Conservation (phyloP, 2,329 filamentous ascomycete species). For the Microascus cirrosus region DNA sequence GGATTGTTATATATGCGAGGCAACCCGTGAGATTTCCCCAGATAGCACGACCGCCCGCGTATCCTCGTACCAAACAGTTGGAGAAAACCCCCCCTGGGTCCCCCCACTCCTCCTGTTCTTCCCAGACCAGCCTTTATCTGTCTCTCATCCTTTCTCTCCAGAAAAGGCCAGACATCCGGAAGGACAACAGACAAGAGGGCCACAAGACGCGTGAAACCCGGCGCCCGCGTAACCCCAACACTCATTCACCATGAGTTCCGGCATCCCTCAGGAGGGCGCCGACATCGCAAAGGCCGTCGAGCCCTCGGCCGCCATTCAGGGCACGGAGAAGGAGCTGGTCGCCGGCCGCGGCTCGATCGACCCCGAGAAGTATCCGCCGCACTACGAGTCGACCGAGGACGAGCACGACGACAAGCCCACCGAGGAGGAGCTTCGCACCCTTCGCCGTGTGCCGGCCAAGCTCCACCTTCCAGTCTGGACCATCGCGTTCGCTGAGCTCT, state of each 20-base stretch:
- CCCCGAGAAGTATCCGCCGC: conserved; percentile 10
- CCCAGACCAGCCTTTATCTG: background rate
- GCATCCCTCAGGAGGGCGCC: conserved; percentile 8
- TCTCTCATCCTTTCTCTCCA: background rate
- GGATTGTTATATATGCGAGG: background rate
- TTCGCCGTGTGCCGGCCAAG: conserved; percentile 52
- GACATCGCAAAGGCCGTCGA: conserved; percentile 12
- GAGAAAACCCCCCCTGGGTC: background rate
- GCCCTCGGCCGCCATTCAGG: conserved; percentile 9
- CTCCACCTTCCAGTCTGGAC: conserved; percentile 58
- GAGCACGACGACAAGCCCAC: conserved; percentile 36
- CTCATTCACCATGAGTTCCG: conserved; percentile 9
- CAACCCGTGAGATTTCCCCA: background rate
- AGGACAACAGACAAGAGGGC: background rate
- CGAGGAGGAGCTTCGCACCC: conserved; percentile 47
- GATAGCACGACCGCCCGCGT: background rate
- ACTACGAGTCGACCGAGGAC: conserved; percentile 14
- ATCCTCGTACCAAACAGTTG: background rate
- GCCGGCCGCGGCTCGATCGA: conserved; percentile 16
- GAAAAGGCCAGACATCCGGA: background rate
- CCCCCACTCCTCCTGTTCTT: background rate
- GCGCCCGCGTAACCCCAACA: background rate
- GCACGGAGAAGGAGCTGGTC: conserved; percentile 10
- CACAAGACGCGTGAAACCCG: background rate
- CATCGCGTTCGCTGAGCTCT: conserved; percentile 62